Percentiles rank a stretch among this genome's conserved stretches.
Conservation (phyloP, 2,329 filamentous ascomycete species). For the Pseudopyricularia cyperi region DNA sequence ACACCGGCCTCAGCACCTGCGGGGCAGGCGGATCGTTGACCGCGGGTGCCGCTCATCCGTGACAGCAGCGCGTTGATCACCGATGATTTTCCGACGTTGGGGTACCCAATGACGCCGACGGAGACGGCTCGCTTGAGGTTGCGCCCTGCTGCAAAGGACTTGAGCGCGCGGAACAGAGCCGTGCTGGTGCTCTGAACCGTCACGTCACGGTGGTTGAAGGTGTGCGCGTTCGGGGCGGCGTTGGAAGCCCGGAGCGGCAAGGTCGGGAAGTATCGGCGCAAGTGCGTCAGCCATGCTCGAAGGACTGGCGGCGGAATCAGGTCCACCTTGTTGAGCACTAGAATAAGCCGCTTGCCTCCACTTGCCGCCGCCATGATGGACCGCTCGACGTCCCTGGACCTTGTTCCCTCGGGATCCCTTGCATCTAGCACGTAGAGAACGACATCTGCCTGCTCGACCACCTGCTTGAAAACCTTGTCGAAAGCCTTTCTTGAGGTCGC, state of each 20-base stretch:
- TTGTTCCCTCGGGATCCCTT: conserved; percentile 78
- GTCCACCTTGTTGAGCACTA: conserved; percentile 93
- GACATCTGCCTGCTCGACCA: conserved; percentile 79
- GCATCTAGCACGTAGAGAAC: conserved; percentile 89
- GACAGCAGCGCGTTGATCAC: conserved; percentile 88
- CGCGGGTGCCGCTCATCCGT: conserved; percentile 53
- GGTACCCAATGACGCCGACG: conserved; percentile 89
- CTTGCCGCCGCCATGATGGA: conserved; percentile 68
- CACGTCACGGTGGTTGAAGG: conserved; percentile 83
- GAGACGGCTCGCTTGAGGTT: conserved; percentile 82
- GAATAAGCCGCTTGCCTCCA: conserved; percentile 75
- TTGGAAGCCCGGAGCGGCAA: conserved; percentile 76
- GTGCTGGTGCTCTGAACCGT: conserved; percentile 77
- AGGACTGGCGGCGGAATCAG: conserved; percentile 72
- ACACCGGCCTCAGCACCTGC: conserved; percentile 86
- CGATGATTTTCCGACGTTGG: conserved; percentile 92
- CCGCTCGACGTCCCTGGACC: conserved; percentile 82
- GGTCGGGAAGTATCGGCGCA: conserved; percentile 83
- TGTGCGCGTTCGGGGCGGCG: conserved; percentile 72
- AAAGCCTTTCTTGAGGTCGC: conserved; percentile 70
- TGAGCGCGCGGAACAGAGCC: conserved; percentile 77
- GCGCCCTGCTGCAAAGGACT: conserved; percentile 71
- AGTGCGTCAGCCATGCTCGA: conserved; percentile 70
- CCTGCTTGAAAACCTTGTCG: conserved; percentile 92
- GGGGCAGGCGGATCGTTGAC: conserved; percentile 56